These are phyloP conservation scores for Fraxinus angustifolia DNA, from an alignment of 305 asterid genomes.

Conservation along the genomic window DNA sequence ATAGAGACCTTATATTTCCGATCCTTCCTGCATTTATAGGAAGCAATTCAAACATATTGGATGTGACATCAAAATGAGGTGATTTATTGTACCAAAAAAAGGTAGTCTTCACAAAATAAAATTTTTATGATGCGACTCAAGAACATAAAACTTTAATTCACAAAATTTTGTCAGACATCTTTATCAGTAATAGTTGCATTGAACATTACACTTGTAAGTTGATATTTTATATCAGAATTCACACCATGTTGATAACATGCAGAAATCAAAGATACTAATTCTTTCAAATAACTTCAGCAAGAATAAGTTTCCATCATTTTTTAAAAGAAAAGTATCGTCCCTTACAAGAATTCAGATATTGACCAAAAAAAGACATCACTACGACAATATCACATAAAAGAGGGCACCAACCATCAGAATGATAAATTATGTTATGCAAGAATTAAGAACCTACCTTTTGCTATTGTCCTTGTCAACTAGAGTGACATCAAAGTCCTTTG, in stretches of 20 bases:
- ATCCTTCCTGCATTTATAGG: slow-evolving; percentile 46
- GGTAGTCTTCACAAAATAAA: background rate
- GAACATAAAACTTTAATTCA: background rate
- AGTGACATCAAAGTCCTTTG: slow-evolving; percentile 59
- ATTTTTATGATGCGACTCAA: background rate
- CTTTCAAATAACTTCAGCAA: background rate
- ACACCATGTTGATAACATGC: background rate
- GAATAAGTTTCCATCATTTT: background rate
- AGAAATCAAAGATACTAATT: background rate
- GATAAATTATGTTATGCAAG: background rate
- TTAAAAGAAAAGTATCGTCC: background rate
- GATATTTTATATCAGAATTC: background rate
- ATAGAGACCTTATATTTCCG: slow-evolving; percentile 53
- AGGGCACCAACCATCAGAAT: background rate
- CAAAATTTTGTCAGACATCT: background rate
- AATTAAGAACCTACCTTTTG: slow-evolving; percentile 30
- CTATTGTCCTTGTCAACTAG: slow-evolving; percentile 30
- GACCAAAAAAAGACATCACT: background rate
- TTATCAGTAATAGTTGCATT: background rate
- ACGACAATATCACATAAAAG: background rate
- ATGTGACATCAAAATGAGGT: background rate
- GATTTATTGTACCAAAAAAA: background rate
- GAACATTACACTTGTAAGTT: background rate
- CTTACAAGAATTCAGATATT: background rate
- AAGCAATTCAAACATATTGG: background rate